Conservation (phyloP, 2,329 filamentous ascomycete species). For the Aureobasidium namibiae region DNA sequence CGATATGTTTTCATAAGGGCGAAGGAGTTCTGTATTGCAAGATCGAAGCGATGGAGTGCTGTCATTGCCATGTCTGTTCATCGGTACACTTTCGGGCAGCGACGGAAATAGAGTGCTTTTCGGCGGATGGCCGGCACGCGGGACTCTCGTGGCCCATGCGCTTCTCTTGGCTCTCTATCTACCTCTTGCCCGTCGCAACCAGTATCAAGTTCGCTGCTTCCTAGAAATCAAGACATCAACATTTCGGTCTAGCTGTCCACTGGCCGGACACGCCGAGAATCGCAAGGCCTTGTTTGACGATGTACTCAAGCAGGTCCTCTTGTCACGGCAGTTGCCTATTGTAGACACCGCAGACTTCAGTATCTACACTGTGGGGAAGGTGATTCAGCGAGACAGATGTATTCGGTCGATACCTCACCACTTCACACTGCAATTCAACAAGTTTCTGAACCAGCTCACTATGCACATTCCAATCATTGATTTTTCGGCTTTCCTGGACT, state of each 20-base stretch:
- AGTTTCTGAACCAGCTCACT: not conserved
- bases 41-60: not conserved
- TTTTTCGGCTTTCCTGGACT: not conserved
- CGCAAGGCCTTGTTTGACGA: no score
- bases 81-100: not conserved
- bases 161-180: not conserved
- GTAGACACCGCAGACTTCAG: not conserved
- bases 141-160: not conserved
- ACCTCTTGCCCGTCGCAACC: not conserved
- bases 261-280: no score
- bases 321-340: not conserved
- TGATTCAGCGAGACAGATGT: not conserved
- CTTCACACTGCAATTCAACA: not conserved
- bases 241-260: no score
- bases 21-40: not conserved
- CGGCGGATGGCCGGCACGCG: not conserved
- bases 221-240: not conserved
- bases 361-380: not conserved
- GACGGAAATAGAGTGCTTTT: not conserved
- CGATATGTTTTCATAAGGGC: not conserved
- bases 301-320: not conserved
- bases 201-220: not conserved
- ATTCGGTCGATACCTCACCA: no score
- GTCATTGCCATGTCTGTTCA: not conserved
- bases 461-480: constrained; percentile 2